Evolutionary conservation across 345 rosid species (phyloP).

Genomic region (Abelmoschus esculentus): DNA sequence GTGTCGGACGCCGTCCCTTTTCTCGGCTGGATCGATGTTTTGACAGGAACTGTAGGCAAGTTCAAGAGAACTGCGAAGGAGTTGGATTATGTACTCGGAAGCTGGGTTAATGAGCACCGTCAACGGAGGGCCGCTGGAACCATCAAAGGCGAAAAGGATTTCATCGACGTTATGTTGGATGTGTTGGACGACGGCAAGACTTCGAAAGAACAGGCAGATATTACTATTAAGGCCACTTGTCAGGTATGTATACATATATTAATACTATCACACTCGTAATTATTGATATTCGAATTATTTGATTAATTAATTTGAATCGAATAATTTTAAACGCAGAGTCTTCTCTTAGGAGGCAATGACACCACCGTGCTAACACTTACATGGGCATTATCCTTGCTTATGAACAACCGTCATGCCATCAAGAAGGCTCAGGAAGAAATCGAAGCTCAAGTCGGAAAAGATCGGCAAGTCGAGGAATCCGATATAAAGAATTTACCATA

Average conservation of each 20-base stretch:
- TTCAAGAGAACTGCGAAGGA: not conserved
- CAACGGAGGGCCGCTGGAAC: not conserved
- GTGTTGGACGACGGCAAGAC: not conserved
- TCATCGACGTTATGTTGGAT: not conserved
- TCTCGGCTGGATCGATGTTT: conserved; percentile 29
- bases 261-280: too few relatives aligned
- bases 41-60: not conserved
- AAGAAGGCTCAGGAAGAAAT: conserved; percentile 47
- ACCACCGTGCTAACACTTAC: conserved; percentile 38
- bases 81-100: not conserved
- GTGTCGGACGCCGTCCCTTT: conserved; percentile 51
- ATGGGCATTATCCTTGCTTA: conserved; percentile 54
- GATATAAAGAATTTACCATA: conserved; percentile 40
- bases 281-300: too few relatives aligned
- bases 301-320: not conserved
- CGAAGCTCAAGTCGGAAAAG: conserved; percentile 36
- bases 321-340: not conserved
- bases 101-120: not conserved
- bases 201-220: not conserved
- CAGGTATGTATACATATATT: not conserved
- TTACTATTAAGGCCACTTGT: not conserved
- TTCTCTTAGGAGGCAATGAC: conserved; percentile 46
- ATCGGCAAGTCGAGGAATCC: conserved; percentile 41
- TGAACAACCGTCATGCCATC: conserved; percentile 33
- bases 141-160: not conserved